Percentiles rank a stretch among this genome's conserved stretches.
Conservation (phyloP, 768 basidiomycete species). For the Macrolepiota fuliginosa region DNA sequence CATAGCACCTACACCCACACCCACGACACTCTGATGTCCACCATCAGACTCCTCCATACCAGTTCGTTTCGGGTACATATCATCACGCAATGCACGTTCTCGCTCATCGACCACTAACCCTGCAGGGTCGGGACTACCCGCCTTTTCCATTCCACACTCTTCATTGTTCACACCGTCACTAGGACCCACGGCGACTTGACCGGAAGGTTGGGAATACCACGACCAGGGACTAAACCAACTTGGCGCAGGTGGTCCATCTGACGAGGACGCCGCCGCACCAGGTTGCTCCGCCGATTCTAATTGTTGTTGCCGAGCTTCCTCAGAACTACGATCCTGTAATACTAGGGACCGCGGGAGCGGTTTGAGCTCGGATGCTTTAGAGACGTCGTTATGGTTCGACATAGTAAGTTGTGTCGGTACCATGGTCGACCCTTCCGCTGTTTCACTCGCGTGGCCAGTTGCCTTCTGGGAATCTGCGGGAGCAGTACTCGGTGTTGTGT, state of each 20-base stretch:
- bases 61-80: neutral
- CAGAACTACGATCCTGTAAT: slow-evolving; percentile 5
- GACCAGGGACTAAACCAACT: slow-evolving; percentile 13
- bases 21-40: slow-evolving; percentile 1
- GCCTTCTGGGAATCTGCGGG: neutral
- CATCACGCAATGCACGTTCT: slow-evolving; percentile 1
- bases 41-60: neutral
- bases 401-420: neutral
- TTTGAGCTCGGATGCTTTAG: slow-evolving; percentile 2
- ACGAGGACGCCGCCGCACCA: neutral
- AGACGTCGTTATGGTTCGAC: neutral
- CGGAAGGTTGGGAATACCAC: neutral
- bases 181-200: neutral
- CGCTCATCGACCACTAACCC: neutral
- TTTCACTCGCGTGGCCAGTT: slow-evolving; percentile 5
- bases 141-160: neutral
- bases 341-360: slow-evolving; percentile 3
- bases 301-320: neutral
- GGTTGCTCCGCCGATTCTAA: slow-evolving; percentile 5
- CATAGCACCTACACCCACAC: neutral
- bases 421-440: neutral
- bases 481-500: slow-evolving; percentile 3
- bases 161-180: neutral
- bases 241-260: neutral
- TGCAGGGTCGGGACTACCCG: slow-evolving; percentile 1